These are phyloP conservation scores for Talaromyces proteolyticus DNA, from an alignment of 495 filamentous ascomycete species.

Conservation along the genomic window DNA sequence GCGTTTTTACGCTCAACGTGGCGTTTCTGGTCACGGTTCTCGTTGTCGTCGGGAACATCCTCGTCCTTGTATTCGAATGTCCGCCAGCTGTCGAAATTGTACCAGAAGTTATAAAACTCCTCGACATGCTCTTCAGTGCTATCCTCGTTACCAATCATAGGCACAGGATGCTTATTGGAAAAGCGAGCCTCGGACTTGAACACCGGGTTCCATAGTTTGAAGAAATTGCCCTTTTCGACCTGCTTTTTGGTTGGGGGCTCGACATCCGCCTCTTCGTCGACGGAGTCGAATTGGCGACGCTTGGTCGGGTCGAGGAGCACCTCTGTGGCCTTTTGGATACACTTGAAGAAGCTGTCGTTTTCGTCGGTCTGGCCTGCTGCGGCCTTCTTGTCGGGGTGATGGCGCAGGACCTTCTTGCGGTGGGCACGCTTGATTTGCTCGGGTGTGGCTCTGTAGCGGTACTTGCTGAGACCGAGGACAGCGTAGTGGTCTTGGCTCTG, in stretches of 20 bases:
- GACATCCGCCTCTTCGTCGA: slow-evolving; percentile 87
- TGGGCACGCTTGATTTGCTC: slow-evolving; percentile 98
- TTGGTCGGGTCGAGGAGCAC: slow-evolving; percentile 86
- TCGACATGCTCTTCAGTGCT: slow-evolving; percentile 84
- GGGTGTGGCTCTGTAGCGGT: slow-evolving; percentile 86
- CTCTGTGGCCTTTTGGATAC: slow-evolving; percentile 97
- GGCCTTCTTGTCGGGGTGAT: slow-evolving; percentile 98
- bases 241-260: slow-evolving; percentile 91
- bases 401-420: slow-evolving; percentile 98
- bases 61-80: slow-evolving; percentile 98
- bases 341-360: slow-evolving; percentile 99
- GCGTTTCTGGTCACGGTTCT: slow-evolving; percentile 97
- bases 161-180: slow-evolving; percentile 84
- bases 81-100: slow-evolving; percentile 97
- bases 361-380: slow-evolving; percentile 73
- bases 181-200: slow-evolving; percentile 91
- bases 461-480: slow-evolving; percentile 86
- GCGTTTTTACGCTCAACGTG: slow-evolving; percentile 97
- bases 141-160: slow-evolving; percentile 76
- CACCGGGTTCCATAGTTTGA: slow-evolving; percentile 83
- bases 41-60: slow-evolving; percentile 97
- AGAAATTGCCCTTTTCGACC: slow-evolving; percentile 77
- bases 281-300: slow-evolving; percentile 93
- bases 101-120: slow-evolving; percentile 98
- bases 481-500: slow-evolving; percentile 97